Evolutionary conservation across 164 flowering plant genomes (phyloP).

Genomic region (Santalum album): DNA sequence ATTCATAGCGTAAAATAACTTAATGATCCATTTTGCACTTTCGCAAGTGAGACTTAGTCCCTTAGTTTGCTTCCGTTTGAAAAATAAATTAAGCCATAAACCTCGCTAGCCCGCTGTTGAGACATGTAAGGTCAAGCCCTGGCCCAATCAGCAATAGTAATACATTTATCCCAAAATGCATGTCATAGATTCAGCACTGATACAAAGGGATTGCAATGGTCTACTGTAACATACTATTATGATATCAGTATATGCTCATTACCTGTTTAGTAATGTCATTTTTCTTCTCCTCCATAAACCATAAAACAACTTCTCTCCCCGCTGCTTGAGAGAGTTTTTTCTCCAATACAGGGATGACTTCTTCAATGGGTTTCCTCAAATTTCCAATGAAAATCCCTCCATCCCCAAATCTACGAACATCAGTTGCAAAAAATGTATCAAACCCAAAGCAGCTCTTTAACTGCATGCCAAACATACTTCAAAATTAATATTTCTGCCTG

Average conservation of each 20-base stretch:
- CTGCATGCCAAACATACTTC: conserved; percentile 26
- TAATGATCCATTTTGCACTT: no score
- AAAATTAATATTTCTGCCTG: background rate
- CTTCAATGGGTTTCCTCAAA: conserved; percentile 80
- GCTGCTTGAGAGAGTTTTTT: conserved; percentile 79
- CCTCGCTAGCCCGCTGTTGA: no score
- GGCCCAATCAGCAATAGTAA: no score
- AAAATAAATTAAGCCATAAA: no score
- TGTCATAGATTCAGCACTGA: no score
- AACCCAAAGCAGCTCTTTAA: conserved; percentile 83
- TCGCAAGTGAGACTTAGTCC: no score
- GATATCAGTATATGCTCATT: background rate
- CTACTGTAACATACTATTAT: background rate
- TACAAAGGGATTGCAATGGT: background rate
- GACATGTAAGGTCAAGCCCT: no score
- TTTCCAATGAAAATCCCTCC: conserved; percentile 94
- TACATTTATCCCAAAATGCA: no score
- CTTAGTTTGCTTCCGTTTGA: no score
- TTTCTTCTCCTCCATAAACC: conserved; percentile 90
- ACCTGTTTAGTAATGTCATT: conserved; percentile 86
- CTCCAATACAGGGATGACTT: conserved; percentile 80
- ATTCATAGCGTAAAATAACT: no score
- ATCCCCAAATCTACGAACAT: conserved; percentile 91
- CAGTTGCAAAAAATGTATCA: conserved; percentile 83
- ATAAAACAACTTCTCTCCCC: conserved; percentile 71